Percentiles rank a stretch among this genome's conserved stretches.
Evolutionary conservation across 2,329 filamentous ascomycete genomes (phyloP).

Genomic region (Penicillium expansum): DNA sequence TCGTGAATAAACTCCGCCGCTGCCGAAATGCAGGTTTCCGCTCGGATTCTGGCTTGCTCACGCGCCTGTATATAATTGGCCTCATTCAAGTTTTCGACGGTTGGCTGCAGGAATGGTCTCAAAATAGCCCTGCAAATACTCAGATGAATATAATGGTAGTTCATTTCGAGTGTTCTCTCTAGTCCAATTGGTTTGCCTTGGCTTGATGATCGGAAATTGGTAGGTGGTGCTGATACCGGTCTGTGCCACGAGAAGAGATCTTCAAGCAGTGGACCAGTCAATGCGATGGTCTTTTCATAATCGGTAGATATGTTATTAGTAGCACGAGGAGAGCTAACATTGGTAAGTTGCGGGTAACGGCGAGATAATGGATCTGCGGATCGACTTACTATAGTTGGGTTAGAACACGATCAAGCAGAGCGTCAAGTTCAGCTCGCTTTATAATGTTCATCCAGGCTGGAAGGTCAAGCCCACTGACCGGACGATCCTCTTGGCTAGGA

Average conservation of each 20-base stretch:
- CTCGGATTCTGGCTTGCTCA: not conserved
- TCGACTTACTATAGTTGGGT: conserved; percentile 1
- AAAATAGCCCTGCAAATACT: not conserved
- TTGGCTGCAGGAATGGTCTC: not conserved
- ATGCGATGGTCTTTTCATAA: not conserved
- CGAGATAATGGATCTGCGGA: not conserved
- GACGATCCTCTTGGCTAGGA: not conserved
- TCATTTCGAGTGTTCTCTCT: not conserved
- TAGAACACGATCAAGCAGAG: not conserved
- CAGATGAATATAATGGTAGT: conserved; percentile 4
- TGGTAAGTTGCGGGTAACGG: not conserved
- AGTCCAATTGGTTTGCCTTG: not conserved
- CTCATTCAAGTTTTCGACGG: not conserved
- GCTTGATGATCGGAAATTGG: not conserved
- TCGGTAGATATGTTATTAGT: not conserved
- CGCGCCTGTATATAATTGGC: not conserved
- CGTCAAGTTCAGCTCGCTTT: conserved; percentile 2
- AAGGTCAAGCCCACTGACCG: not conserved
- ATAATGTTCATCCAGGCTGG: not conserved
- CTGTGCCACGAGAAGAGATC: not conserved
- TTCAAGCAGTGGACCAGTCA: not conserved
- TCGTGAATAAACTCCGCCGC: conserved; percentile 1
- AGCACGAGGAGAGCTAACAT: not conserved
- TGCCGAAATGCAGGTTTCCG: not conserved
- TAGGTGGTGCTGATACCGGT: not conserved